Evolutionary conservation across 164 flowering plant species (phyloP).

Genomic region (Liquidambar formosana): DNA sequence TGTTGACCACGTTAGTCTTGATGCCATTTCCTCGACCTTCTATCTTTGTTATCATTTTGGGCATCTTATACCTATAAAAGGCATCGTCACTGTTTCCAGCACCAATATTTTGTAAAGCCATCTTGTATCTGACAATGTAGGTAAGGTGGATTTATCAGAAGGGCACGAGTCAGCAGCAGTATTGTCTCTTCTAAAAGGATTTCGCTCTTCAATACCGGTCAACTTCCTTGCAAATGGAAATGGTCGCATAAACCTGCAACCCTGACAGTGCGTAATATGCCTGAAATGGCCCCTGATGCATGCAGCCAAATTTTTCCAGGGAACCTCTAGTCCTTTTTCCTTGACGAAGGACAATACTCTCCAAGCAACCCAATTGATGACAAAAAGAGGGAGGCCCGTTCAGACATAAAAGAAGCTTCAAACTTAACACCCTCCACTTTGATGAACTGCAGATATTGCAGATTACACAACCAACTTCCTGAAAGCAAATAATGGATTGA

Average conservation of each 20-base stretch:
- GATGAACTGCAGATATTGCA: slow-evolving; percentile 25
- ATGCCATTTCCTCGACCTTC: slow-evolving; percentile 98
- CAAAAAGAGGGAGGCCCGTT: slow-evolving; percentile 49
- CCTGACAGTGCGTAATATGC: slow-evolving; percentile 9
- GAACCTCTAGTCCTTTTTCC: slow-evolving; percentile 41
- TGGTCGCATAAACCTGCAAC: slow-evolving; percentile 36
- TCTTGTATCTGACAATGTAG: slow-evolving; percentile 22
- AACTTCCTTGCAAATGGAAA: slow-evolving; percentile 2
- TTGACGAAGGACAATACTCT: slow-evolving; percentile 59
- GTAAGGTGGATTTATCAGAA: neutral
- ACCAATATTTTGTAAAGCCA: slow-evolving; percentile 94
- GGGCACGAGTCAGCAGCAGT: slow-evolving; percentile 9
- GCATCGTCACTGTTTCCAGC: slow-evolving; percentile 93
- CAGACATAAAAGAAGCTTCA: slow-evolving; percentile 79
- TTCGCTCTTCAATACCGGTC: slow-evolving; percentile 2
- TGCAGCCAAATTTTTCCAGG: slow-evolving; percentile 30
- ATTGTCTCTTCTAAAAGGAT: neutral
- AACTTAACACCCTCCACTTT: slow-evolving; percentile 59
- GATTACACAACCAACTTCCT: slow-evolving; percentile 31
- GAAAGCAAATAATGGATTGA: neutral
- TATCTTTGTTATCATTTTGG: slow-evolving; percentile 85
- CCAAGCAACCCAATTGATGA: slow-evolving; percentile 72
- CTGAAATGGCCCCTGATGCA: slow-evolving; percentile 38
- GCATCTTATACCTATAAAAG: slow-evolving; percentile 98
- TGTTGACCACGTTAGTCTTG: slow-evolving; percentile 88